phyloP scores from a whole-genome alignment of 176 grass and related monocot genomes.

The Chrysopogon serrulatus region DNA sequence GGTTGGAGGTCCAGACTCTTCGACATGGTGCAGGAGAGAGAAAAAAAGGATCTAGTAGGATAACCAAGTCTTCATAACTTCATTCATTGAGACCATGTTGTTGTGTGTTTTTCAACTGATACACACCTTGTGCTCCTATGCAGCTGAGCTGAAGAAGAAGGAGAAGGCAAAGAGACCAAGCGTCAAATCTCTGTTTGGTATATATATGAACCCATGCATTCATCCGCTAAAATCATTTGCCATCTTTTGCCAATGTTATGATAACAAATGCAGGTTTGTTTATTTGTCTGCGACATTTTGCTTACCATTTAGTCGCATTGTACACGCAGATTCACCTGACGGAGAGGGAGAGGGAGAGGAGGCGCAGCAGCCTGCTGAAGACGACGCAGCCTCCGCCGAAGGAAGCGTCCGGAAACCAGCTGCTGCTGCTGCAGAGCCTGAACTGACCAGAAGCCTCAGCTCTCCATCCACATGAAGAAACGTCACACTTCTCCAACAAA shows the following conservation, averaged over 20 bases:
- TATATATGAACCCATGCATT: background rate
- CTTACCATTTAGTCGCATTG: background rate
- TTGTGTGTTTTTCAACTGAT: background rate
- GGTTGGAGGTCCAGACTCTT: background rate
- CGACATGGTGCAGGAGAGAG: background rate
- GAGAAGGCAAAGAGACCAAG: conserved; percentile 89
- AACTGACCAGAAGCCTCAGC: conserved; percentile 54
- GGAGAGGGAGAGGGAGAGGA: conserved; percentile 1
- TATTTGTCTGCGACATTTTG: background rate
- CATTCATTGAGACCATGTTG: background rate
- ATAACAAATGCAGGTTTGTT: background rate
- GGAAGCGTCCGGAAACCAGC: conserved; percentile 38
- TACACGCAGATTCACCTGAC: conserved; percentile 29
- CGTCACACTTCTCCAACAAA: background rate
- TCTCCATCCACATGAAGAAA: conserved; percentile 19
- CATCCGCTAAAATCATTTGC: background rate
- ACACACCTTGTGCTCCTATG: background rate
- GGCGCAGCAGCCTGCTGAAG: background rate
- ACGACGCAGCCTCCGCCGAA: background rate
- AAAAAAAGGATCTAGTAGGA: background rate
- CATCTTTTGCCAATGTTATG: too few species aligned
- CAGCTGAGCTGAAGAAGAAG: conserved; percentile 97
- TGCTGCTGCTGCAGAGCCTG: too few species aligned
- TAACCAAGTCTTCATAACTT: background rate
- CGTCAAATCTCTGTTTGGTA: conserved; percentile 87